Base-by-base conservation (phyloP, 768 basidiomycete species). In the Termitomyces sp. region DNA sequence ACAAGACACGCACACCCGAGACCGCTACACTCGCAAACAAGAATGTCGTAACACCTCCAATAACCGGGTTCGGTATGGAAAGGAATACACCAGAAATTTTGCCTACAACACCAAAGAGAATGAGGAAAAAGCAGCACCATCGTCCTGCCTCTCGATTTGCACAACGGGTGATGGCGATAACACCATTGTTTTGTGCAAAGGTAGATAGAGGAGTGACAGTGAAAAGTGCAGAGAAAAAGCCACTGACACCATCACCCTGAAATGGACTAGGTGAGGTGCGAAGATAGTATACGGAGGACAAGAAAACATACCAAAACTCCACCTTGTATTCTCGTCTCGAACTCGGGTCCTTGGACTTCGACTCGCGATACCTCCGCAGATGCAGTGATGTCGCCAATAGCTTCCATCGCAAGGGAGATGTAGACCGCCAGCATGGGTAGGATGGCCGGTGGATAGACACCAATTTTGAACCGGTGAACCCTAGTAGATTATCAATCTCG, bases 11-110 rank as follows among this genome's bases (percentile, higher is more conserved):
- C 30, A 88, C 51, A 33, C 91, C 90, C 0, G 86, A 87, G 7
- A 81, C 79, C 15, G 80, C 78, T 30, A 93, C 90, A 41, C 78
- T 84, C 0, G 88, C 86, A 65, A 94, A 93, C 10, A 93, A 76
- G 78, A 93, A 93, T 3, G 91, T 92, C 11, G 90, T 94, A 3
- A 93, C 89, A 3, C 91, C 90, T 1, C 91, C 91, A 0, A 91
- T 78, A 7, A 91, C 90, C 0, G 91, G 75, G 64, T 87, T 85
- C 1, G 91, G 92, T 57, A 94, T 92, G 1, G 90, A 83, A 17
- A 94, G 80, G 72, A 94, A 90, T 43, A 92, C 82, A 0, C 91
- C 91, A 3, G 90, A 86, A 43, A 93, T 71, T 68, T 93, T 94
- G 43, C 90, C 91, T 3, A 94, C 74, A 46, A 90, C 70, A 10